Base-by-base conservation (phyloP, 306 rosid genomes). In the Abrus precatorius region DNA sequence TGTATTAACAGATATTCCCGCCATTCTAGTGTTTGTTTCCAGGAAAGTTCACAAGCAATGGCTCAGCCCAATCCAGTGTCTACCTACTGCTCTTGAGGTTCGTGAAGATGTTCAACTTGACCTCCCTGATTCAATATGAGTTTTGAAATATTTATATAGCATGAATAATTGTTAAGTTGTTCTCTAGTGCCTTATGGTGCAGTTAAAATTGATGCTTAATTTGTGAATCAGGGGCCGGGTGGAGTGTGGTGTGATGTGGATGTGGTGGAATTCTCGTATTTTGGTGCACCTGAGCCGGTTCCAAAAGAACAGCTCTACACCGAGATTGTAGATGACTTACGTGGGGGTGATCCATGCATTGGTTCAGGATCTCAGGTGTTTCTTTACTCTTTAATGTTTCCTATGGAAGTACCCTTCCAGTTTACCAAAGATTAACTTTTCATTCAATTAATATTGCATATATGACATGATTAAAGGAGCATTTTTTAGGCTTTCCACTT, bases 161-260 rank as follows among this genome's bases (percentile, higher is more conserved):
- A 67, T 33, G 14, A 60, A 20, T 41, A 47, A 72, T 57, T 61
- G 44, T 36, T 62, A 49, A 41, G 45, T 54, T 74, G 49, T 30
- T 34, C 48, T 61, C 59, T 64, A 34, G 40, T 44, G 65, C 62
- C 56, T 45, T 40, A 49, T 64, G 38, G 63, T 69, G 80, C 45
- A 30, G 54, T 86, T 60, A 41, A 47, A 71, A 14, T 62, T 12
- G 27, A 32, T 56, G 66, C 63, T 86, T 73, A 56, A 75, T 69
- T 62, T 87, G 74, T 68, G 74, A 76, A 91, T 66, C 90, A 95
- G 99, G 99, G 99, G 36, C 99, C 99, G 20, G 99, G 99, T 71
- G 99, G 98, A 11, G 97, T 95, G 69, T 95, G 99, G 99, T 95
- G 99, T 59, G 99, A 95, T 85, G 99, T 95, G 69, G 99, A 95